Base-by-base conservation (phyloP, 1,284 basidiomycete species). In the Uromyces viciae-fabae region DNA sequence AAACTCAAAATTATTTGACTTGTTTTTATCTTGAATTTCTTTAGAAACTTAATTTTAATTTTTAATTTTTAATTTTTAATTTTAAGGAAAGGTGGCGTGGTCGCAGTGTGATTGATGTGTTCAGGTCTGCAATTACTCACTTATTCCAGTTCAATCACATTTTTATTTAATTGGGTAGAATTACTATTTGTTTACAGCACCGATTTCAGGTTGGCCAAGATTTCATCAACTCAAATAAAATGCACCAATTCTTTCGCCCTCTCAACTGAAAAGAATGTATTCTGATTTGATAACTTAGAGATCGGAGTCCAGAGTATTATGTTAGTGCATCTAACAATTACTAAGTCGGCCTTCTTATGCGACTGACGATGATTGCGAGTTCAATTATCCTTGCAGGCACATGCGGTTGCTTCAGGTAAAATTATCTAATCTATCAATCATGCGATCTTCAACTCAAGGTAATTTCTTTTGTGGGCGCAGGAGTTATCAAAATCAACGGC, bases 401-500 rank as follows among this genome's bases (percentile, higher is more conserved):
- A 74, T 72, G 78, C 78, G 8, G 71, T 81, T 19, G 78, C 78
- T 54, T 81, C 78, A 71, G 78, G 78, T 81, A 38, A 71, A 3
- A 66, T 42, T 15, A 36, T 28, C 40, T 62, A 36, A 22, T 38
- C 36, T 25, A 43, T 25, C 49, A 11, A 25, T 11, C 17, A 64
- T 33, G 22, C 31, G 40, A 31, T 17, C 17, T 15, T 15, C 25
- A 3, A 46, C 19, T 49, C 33, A 62, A 14, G 1, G 15, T 22
- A 42, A 22, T 46, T 60, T 54, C 42, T n/a, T 28, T 62, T 40
- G 49, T 40, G 3, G 25, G 11, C 3, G 2, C 36, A 81, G 96
- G 96, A 2, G 93, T 97, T 28, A 97, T 94, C 15, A 94, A 93
- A 7, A 90, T 99, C 81, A 98, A 99, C 84, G 95, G 94, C 22